Percentiles rank a stretch among this genome's conserved stretches.
Evolutionary conservation across 2,329 filamentous ascomycete genomes (phyloP).

Genomic region (Penicillium sp.): DNA sequence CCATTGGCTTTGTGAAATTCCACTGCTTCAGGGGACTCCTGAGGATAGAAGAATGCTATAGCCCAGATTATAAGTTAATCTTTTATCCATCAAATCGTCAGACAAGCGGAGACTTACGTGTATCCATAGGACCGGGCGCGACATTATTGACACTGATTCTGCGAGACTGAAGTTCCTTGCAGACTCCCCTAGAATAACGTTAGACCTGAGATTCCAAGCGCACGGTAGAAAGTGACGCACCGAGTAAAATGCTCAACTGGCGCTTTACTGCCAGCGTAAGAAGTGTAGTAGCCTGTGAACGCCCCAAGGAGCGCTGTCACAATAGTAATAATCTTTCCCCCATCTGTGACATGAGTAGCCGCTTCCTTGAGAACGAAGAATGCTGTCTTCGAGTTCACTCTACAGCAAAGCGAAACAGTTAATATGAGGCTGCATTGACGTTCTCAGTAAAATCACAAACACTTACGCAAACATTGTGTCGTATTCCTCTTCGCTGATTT

Average conservation of each 20-base stretch:
- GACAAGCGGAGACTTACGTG: conserved; percentile 38
- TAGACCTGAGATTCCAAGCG: too few species aligned
- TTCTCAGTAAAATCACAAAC: too few species aligned
- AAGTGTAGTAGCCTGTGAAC: conserved; percentile 51
- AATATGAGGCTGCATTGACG: background rate
- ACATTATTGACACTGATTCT: conserved; percentile 56
- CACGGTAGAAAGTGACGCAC: too few species aligned
- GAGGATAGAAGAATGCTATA: conserved; percentile 52
- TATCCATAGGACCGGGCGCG: conserved; percentile 58
- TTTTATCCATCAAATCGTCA: too few species aligned
- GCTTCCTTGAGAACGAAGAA: conserved; percentile 52
- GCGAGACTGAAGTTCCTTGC: conserved; percentile 58
- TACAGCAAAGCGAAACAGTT: conserved; percentile 10
- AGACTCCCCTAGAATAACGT: conserved; percentile 39
- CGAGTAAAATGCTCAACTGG: conserved; percentile 62
- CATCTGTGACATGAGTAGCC: conserved; percentile 46
- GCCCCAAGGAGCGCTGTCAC: conserved; percentile 50
- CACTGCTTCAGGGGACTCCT: conserved; percentile 48
- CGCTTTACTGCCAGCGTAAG: conserved; percentile 57
- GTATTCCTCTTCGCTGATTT: conserved; percentile 50
- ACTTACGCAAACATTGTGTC: conserved; percentile 52
- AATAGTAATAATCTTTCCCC: conserved; percentile 52
- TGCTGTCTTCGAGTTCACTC: conserved; percentile 51
- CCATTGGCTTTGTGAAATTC: conserved; percentile 50
- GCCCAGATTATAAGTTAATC: too few species aligned